Base-by-base conservation (phyloP, 2,329 filamentous ascomycete species). In the Madurella mycetomatis region DNA sequence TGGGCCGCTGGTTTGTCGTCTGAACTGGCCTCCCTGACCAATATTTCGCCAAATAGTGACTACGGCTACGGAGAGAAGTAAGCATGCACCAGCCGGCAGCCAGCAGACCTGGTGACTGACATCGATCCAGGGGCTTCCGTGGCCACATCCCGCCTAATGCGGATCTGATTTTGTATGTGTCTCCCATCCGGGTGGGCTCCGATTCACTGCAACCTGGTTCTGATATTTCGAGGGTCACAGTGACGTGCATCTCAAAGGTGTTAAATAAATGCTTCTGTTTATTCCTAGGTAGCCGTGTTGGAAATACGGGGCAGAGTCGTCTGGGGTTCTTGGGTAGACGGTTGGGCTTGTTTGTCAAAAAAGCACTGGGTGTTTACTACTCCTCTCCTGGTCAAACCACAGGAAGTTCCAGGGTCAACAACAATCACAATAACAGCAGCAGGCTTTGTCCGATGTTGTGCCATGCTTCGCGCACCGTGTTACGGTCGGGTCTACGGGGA, bases 111-210 rank as follows among this genome's bases (percentile, higher is more conserved):
- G 39, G n/a, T 40, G n/a, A 44, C 51, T 58, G 37, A 54, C 40
- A 9, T 37, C 42, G 12, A 17, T 4, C 7, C 60, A 91, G 88
- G 64, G 90, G 90, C 53, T 94, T 92, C 76, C 83, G 87, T 34
- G 85, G 84, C 54, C 77, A 85, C 65, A 95, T 95, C 60, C 90
- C 90, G 57, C 72, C 84, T 40, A 82, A 86, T 65, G 76, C 89
- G n/a, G 83, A 79, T 61, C 79, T 95, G 59, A 80, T 95, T 75
- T 95, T 95, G 90, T 94, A 80, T 79, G 88, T 83, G 15, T n/a
- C n/a, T 16, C 17, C 9, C 12, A 12, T 5, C 15, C 9, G 11
- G 12, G 16, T n/a, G 31, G 30, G 17, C 25, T 50, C 19, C 9
- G 5, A n/a, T 25, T 4, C 19, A 2, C 9, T 9, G 2, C n/a